These are phyloP conservation scores for Microcera coccophila DNA, from an alignment of 2,329 filamentous ascomycete genomes.

Conservation along the genomic window DNA sequence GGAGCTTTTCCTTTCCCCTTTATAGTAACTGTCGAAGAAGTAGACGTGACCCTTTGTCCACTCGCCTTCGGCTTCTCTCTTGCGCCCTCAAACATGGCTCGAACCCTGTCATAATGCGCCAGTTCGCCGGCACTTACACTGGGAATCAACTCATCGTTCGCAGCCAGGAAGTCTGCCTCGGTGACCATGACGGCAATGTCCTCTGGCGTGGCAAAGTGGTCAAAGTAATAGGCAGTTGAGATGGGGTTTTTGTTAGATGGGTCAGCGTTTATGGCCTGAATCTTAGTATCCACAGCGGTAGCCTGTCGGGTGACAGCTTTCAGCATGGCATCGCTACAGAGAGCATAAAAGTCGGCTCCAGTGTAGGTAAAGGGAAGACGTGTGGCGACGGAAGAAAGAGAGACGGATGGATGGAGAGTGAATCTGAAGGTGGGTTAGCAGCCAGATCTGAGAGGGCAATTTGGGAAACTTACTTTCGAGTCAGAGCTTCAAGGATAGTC, in stretches of 20 bases:
- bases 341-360: slow-evolving; percentile 92
- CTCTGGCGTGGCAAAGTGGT: slow-evolving; percentile 77
- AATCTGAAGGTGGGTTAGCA: slow-evolving; percentile 59
- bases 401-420: slow-evolving; percentile 73
- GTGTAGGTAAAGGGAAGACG: slow-evolving; percentile 92
- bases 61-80: slow-evolving; percentile 23
- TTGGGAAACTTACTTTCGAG: slow-evolving; percentile 70
- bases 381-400: slow-evolving; percentile 68
- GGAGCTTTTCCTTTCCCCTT: slow-evolving; percentile 34
- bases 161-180: slow-evolving; percentile 81
- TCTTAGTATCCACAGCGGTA: slow-evolving; percentile 75
- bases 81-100: slow-evolving; percentile 73
- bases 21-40: slow-evolving; percentile 24
- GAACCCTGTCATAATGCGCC: slow-evolving; percentile 81
- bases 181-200: slow-evolving; percentile 85
- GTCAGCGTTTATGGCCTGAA: slow-evolving; percentile 62
- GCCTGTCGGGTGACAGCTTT: slow-evolving; percentile 95
- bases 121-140: slow-evolving; percentile 91
- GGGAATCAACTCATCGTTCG: slow-evolving; percentile 82
- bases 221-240: slow-evolving; percentile 91
- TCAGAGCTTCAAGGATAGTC: slow-evolving; percentile 89
- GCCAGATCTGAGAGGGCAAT: background rate
- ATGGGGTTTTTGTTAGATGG: slow-evolving; percentile 46
- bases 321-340: slow-evolving; percentile 97
- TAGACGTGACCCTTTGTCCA: slow-evolving; percentile 20